phyloP scores from a whole-genome alignment of 768 basidiomycete species.

The Mycena rebaudengoi region DNA sequence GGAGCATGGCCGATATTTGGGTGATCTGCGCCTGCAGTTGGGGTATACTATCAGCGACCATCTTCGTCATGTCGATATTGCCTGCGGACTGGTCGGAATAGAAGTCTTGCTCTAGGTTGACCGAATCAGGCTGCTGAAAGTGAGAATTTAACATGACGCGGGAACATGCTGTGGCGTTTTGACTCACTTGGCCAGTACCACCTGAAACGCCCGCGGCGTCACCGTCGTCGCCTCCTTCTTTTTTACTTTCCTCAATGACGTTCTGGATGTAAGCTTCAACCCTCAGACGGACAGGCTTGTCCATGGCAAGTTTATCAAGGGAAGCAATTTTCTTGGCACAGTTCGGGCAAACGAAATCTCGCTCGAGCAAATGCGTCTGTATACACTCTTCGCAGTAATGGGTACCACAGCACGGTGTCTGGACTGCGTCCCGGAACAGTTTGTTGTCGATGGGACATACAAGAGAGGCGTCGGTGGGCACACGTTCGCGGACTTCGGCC shows the following conservation, averaged over 20 bases:
- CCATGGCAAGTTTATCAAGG: conserved; percentile 84
- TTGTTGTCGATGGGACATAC: conserved; percentile 93
- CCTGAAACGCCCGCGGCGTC: conserved; percentile 30
- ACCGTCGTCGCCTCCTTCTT: conserved; percentile 62
- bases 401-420: conserved; percentile 93
- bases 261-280: conserved; percentile 86
- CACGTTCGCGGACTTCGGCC: conserved; percentile 88
- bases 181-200: conserved; percentile 47
- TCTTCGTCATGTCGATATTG: conserved; percentile 75
- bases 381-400: conserved; percentile 98
- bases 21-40: conserved; percentile 86
- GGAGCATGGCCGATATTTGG: conserved; percentile 83
- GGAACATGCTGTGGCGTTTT: neutral
- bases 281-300: conserved; percentile 80
- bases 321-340: conserved; percentile 90
- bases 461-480: conserved; percentile 80
- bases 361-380: conserved; percentile 91
- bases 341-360: conserved; percentile 93
- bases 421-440: conserved; percentile 93
- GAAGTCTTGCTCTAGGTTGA: conserved; percentile 63
- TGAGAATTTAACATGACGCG: neutral
- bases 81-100: conserved; percentile 76
- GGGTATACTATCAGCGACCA: conserved; percentile 78
- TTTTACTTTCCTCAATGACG: conserved; percentile 80
- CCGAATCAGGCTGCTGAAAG: conserved; percentile 30